Conservation (phyloP, 768 basidiomycete genomes). For the Kwoniella botswanensis region DNA sequence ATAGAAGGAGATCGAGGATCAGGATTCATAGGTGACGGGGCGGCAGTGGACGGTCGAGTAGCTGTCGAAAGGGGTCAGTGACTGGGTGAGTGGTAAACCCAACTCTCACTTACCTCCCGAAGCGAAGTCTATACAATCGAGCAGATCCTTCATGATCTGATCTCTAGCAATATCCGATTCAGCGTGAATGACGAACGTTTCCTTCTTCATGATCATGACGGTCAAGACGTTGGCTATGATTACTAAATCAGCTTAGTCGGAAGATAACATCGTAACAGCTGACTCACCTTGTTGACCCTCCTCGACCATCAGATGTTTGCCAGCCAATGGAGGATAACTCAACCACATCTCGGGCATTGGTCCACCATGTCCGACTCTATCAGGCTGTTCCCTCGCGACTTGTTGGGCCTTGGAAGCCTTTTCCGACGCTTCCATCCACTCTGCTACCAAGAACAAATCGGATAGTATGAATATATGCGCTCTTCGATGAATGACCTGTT, state of each 20-base stretch:
- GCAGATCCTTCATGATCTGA: slow-evolving; percentile 70
- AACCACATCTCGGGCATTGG: slow-evolving; percentile 81
- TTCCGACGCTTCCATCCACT: slow-evolving; percentile 76
- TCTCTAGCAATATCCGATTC: slow-evolving; percentile 68
- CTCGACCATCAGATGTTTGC: slow-evolving; percentile 80
- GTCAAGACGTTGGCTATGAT: slow-evolving; percentile 72
- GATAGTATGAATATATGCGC: slow-evolving; percentile 88
- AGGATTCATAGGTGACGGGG: slow-evolving; percentile 27
- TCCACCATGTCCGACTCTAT: slow-evolving; percentile 62
- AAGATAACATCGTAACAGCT: not conserved
- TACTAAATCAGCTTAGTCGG: slow-evolving; percentile 12
- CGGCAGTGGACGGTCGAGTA: slow-evolving; percentile 36
- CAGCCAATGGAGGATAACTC: slow-evolving; percentile 91
- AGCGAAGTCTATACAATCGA: slow-evolving; percentile 84
- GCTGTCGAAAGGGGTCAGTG: slow-evolving; percentile 14
- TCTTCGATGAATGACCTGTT: slow-evolving; percentile 73
- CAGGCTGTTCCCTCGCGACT: slow-evolving; percentile 54
- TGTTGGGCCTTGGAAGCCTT: slow-evolving; percentile 56
- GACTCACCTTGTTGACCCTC: slow-evolving; percentile 63
- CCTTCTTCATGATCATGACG: slow-evolving; percentile 85
- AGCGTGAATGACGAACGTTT: slow-evolving; percentile 72
- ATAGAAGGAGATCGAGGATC: slow-evolving; percentile 46
- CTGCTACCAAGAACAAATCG: slow-evolving; percentile 89
- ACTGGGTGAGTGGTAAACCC: not conserved
- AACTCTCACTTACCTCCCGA: slow-evolving; percentile 65